These are phyloP conservation scores for Pilaira anomala DNA, from an alignment of 192 early-diverging fungal species.

Conservation along the genomic window DNA sequence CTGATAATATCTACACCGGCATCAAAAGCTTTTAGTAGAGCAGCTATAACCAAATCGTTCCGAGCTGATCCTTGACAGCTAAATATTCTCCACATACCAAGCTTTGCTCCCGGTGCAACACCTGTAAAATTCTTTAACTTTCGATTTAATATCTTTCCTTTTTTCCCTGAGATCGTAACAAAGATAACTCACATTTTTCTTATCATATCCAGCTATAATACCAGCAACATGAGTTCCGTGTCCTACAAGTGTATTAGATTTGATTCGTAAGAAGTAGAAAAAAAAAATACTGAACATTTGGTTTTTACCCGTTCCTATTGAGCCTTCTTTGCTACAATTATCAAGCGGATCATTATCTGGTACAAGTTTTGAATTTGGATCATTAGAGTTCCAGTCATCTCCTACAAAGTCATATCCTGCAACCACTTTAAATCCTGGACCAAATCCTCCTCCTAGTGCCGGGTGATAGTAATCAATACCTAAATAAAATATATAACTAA, in stretches of 20 bases:
- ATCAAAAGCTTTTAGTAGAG: constrained; percentile 61
- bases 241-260: constrained; percentile 25
- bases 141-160: background rate
- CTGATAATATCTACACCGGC: constrained; percentile 77
- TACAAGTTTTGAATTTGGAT: background rate
- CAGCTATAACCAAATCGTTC: constrained; percentile 71
- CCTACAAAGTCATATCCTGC: constrained; percentile 68
- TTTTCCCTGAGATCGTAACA: background rate
- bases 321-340: background rate
- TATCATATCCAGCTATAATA: constrained; percentile 50
- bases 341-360: constrained; percentile 1
- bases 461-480: constrained; percentile 59
- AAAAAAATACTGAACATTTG: background rate
- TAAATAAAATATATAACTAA: background rate
- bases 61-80: constrained; percentile 51
- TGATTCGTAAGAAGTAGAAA: too few relatives aligned
- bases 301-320: background rate
- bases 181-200: constrained; percentile 23
- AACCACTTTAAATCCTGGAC: constrained; percentile 49
- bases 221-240: constrained; percentile 70
- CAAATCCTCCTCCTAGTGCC: constrained; percentile 64
- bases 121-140: constrained; percentile 45
- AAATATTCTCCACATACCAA: constrained; percentile 79
- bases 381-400: constrained; percentile 40
- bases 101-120: constrained; percentile 60